Percentiles rank a stretch among this genome's conserved stretches.
These are phyloP conservation scores for Royoungia palumana DNA, from an alignment of 768 basidiomycete species.

Conservation along the genomic window DNA sequence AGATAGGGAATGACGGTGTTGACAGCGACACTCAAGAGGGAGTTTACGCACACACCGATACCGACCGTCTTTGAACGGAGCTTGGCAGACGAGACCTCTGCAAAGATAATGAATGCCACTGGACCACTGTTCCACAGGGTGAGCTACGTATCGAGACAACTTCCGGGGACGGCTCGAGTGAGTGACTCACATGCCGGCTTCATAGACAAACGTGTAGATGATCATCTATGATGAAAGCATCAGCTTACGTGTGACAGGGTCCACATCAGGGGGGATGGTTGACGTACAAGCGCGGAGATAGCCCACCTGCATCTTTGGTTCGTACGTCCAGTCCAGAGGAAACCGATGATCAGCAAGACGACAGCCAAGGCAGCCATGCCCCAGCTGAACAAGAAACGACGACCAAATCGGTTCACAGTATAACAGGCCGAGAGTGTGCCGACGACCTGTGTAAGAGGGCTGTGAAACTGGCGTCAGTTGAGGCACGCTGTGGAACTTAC, in stretches of 20 bases:
- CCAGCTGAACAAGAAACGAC: slow-evolving; percentile 28
- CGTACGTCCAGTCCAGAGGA: slow-evolving; percentile 20
- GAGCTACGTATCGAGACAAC: too few relatives aligned
- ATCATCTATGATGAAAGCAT: slow-evolving; percentile 17
- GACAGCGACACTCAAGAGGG: slow-evolving; percentile 21
- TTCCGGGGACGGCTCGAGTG: too few relatives aligned
- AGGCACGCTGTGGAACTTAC: slow-evolving; percentile 2
- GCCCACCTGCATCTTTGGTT: slow-evolving; percentile 11
- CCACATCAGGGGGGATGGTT: background rate
- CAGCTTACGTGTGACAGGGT: background rate
- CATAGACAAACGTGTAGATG: slow-evolving; percentile 30
- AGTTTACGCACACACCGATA: slow-evolving; percentile 22
- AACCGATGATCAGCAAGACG: slow-evolving; percentile 25
- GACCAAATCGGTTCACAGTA: slow-evolving; percentile 21
- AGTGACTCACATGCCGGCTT: slow-evolving; percentile 21
- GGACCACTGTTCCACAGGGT: slow-evolving; percentile 17
- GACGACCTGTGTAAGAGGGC: slow-evolving; percentile 11
- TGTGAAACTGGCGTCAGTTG: background rate
- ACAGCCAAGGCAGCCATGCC: slow-evolving; percentile 21
- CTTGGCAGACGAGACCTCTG: slow-evolving; percentile 29
- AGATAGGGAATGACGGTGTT: slow-evolving; percentile 29
- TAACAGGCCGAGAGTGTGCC: slow-evolving; percentile 27
- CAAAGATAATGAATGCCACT: slow-evolving; percentile 26
- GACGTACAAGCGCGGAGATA: slow-evolving; percentile 21
- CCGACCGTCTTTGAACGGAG: slow-evolving; percentile 29